Conservation (phyloP, 139 green algal species). For the Closterium sp. region DNA sequence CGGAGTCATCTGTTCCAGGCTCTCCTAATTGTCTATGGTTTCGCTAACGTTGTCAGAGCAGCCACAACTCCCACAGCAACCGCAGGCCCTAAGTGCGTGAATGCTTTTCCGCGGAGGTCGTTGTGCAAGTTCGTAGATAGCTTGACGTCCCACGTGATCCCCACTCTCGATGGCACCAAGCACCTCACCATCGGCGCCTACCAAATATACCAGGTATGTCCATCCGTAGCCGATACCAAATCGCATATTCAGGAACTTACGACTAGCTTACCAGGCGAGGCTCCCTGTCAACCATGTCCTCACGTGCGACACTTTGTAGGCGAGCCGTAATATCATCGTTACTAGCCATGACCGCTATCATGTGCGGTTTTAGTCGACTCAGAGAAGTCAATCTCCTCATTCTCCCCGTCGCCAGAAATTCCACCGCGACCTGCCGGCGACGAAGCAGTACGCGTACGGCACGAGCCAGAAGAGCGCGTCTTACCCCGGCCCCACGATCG, state of each 20-base stretch:
- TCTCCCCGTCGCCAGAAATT: constrained; percentile 1
- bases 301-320: no score
- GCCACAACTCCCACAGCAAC: no score
- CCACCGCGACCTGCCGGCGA: neutral
- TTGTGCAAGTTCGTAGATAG: neutral
- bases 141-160: neutral
- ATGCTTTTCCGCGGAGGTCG: neutral
- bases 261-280: no score
- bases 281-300: no score
- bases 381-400: no score
- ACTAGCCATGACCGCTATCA: no score
- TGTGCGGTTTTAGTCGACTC: no score
- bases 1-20: neutral
- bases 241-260: no score
- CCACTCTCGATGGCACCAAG: neutral
- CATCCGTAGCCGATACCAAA: no score
- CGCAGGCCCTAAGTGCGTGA: neutral
- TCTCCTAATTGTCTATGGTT: no score
- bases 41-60: no score
- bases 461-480: neutral
- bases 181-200: neutral
- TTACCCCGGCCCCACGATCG: neutral
- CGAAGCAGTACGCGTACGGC: neutral
- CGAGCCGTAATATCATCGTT: no score
- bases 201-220: neutral